These are phyloP conservation scores for Backusella australiensis DNA, from an alignment of 192 early-diverging fungal species.

Conservation along the genomic window DNA sequence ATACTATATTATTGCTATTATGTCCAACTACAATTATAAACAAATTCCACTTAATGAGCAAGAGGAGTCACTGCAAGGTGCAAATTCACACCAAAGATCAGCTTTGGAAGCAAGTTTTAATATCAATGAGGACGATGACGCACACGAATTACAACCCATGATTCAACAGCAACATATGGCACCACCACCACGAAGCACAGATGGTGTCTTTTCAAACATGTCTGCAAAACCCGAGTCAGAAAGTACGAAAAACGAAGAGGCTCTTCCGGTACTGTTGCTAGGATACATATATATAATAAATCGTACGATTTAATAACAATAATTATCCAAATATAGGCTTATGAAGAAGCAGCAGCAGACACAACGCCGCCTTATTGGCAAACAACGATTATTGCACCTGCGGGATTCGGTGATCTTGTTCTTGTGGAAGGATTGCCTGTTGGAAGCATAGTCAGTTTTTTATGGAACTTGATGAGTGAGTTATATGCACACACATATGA, in stretches of 20 bases:
- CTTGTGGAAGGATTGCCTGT: slow-evolving; percentile 91
- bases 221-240: slow-evolving; percentile 51
- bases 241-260: slow-evolving; percentile 34
- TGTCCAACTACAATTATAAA: neutral
- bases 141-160: neutral
- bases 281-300: neutral
- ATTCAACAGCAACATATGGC: neutral
- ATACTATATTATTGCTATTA: neutral
- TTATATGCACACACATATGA: neutral
- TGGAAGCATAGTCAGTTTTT: slow-evolving; percentile 67
- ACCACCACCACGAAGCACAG: slow-evolving; percentile 10
- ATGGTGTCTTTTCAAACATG: slow-evolving; percentile 53
- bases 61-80: neutral
- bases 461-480: slow-evolving; percentile 69
- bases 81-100: neutral
- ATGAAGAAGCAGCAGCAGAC: slow-evolving; percentile 75
- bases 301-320: neutral
- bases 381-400: slow-evolving; percentile 66
- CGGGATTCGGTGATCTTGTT: slow-evolving; percentile 70
- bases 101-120: slow-evolving; percentile 5
- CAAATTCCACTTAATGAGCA: neutral
- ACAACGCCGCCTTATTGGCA: slow-evolving; percentile 64
- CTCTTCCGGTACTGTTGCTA: slow-evolving; percentile 37
- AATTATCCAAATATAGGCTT: slow-evolving; percentile 36
- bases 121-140: slow-evolving; percentile 9